Evolutionary conservation across 306 rosid species (phyloP).

Genomic region (Sechiopsis laciniata): DNA sequence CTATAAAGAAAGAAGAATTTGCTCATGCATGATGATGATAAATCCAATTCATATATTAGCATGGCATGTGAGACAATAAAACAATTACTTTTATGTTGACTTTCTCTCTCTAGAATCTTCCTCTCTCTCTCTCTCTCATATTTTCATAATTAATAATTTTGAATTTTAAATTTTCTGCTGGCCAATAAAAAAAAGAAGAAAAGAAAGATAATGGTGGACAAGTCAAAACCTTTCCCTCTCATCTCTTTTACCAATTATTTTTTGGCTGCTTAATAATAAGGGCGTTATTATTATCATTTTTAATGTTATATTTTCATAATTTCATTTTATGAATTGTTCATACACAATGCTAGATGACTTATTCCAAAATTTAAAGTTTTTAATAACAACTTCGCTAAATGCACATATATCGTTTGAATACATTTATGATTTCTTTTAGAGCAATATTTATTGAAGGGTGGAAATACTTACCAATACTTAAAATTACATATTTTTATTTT

Average conservation of each 20-base stretch:
- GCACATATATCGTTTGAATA: too few species aligned
- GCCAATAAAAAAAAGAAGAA: not conserved
- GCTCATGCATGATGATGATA: not conserved
- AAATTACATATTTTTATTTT: too few species aligned
- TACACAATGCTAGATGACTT: not conserved
- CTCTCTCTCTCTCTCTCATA: constrained; percentile 1
- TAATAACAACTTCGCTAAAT: too few species aligned
- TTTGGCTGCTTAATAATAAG: constrained; percentile 1
- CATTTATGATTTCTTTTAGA: too few species aligned
- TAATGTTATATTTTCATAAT: not conserved
- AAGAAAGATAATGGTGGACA: not conserved
- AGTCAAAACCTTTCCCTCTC: not conserved
- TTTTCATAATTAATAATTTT: not conserved
- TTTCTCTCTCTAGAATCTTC: constrained; percentile 10
- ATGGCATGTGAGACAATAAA: constrained; percentile 1
- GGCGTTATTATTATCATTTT: constrained; percentile 2
- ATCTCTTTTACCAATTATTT: not conserved
- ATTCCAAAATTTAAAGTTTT: not conserved
- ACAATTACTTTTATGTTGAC: constrained; percentile 3
- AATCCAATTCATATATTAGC: not conserved
- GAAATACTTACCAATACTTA: too few species aligned
- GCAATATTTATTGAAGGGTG: too few species aligned
- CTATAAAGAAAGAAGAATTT: not conserved
- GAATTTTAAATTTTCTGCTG: not conserved
- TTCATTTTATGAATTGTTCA: not conserved